A percentile compares a stretch with the other conserved stretches of the same genome.
These are phyloP conservation scores for Ogataea neopini DNA, from an alignment of 805 yeast species.

Conservation along the genomic window DNA sequence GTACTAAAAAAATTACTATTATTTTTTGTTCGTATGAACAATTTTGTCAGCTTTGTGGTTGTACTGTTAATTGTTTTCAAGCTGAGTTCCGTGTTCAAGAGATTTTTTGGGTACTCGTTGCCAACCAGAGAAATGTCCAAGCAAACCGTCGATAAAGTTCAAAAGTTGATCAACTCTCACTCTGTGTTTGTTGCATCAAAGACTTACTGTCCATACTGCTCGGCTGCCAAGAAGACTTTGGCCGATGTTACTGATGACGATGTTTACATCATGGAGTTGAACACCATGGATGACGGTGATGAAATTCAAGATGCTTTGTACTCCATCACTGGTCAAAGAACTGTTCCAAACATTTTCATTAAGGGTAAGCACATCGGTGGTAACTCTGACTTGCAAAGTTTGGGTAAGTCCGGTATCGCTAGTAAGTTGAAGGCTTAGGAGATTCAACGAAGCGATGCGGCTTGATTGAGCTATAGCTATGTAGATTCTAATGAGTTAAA, in stretches of 20 bases:
- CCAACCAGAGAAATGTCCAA: conserved; percentile 54
- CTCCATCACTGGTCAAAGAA: conserved; percentile 82
- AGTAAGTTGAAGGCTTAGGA: conserved; percentile 13
- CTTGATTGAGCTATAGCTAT: background rate
- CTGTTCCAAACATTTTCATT: conserved; percentile 92
- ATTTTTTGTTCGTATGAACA: too few relatives aligned
- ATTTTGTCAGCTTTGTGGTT: conserved; percentile 2
- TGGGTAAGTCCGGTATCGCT: conserved; percentile 40
- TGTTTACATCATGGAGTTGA: conserved; percentile 57
- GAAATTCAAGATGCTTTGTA: conserved; percentile 79
- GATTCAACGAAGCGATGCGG: too few relatives aligned
- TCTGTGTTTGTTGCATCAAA: conserved; percentile 81
- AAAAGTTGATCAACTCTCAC: conserved; percentile 61
- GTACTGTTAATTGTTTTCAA: conserved; percentile 22
- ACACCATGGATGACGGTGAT: conserved; percentile 61
- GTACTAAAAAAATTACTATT: background rate
- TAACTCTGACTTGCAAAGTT: conserved; percentile 80
- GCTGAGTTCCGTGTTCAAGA: conserved; percentile 31
- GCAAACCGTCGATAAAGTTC: conserved; percentile 57
- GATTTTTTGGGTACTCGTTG: conserved; percentile 30
- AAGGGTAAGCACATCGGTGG: conserved; percentile 95
- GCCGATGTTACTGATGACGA: conserved; percentile 38
- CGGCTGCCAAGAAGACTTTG: conserved; percentile 49
- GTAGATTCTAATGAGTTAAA: background rate
- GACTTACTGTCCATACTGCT: conserved; percentile 69